Conservation (phyloP, 148 eudicot species). For the Fallopia convolvulus region DNA sequence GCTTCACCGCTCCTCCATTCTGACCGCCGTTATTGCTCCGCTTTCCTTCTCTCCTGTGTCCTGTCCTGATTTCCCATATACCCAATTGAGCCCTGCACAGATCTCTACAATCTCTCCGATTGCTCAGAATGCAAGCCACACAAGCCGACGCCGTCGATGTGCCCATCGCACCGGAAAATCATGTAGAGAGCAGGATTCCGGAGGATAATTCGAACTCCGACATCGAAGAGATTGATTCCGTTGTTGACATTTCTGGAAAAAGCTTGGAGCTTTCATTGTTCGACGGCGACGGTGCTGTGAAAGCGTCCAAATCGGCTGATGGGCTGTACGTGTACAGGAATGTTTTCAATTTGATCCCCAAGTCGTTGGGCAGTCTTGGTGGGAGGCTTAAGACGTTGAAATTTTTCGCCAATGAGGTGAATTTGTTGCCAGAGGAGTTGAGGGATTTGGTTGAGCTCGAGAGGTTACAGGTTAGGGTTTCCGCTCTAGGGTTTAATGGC, state of each 20-base stretch:
- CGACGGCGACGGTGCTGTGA: slow-evolving; percentile 13
- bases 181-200: not conserved
- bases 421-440: slow-evolving; percentile 65
- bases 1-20: slow-evolving; percentile 7
- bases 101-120: not conserved
- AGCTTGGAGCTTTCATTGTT: slow-evolving; percentile 43
- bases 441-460: slow-evolving; percentile 50
- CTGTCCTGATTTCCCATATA: not conserved
- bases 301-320: slow-evolving; percentile 16
- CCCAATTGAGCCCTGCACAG: not conserved
- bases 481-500: slow-evolving; percentile 44
- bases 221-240: slow-evolving; percentile 22
- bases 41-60: not conserved
- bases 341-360: slow-evolving; percentile 65
- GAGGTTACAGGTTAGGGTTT: slow-evolving; percentile 62
- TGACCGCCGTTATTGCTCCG: not conserved
- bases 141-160: not conserved
- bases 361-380: slow-evolving; percentile 40
- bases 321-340: slow-evolving; percentile 60
- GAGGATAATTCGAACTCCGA: slow-evolving; percentile 3
- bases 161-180: slow-evolving; percentile 7
- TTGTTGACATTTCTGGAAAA: slow-evolving; percentile 60
- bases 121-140: slow-evolving; percentile 4
- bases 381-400: slow-evolving; percentile 54
- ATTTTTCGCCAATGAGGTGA: slow-evolving; percentile 69